Evolutionary conservation across 352 stramenopile genomes (phyloP).

Genomic region (Globisporangium parvum): DNA sequence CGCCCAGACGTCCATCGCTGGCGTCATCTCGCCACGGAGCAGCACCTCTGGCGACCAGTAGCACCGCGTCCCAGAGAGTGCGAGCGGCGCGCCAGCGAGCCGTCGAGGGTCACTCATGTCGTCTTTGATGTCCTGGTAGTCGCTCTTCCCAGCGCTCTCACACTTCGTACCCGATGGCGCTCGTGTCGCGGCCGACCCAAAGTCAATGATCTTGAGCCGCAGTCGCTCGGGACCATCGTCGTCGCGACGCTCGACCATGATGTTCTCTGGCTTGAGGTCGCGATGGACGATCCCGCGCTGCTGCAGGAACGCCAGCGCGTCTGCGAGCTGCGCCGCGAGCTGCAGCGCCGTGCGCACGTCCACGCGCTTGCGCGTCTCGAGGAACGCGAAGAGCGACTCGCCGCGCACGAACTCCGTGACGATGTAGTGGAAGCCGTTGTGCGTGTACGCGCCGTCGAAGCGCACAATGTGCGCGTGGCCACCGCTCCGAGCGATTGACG

Average conservation of each 20-base stretch:
- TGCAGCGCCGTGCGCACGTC: slow-evolving; percentile 37
- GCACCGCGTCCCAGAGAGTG: slow-evolving; percentile 71
- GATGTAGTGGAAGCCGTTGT: slow-evolving; percentile 81
- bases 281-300: slow-evolving; percentile 62
- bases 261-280: slow-evolving; percentile 88
- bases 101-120: background rate
- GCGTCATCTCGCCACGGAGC: slow-evolving; percentile 35
- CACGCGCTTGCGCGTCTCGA: slow-evolving; percentile 47
- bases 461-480: slow-evolving; percentile 61
- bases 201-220: slow-evolving; percentile 84
- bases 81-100: slow-evolving; percentile 8
- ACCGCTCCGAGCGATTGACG: slow-evolving; percentile 40
- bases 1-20: slow-evolving; percentile 87
- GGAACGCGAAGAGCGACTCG: slow-evolving; percentile 62
- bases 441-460: slow-evolving; percentile 55
- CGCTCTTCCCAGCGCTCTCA: background rate
- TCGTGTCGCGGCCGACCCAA: slow-evolving; percentile 56
- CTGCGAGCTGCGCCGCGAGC: slow-evolving; percentile 55
- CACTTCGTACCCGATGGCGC: background rate
- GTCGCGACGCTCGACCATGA: slow-evolving; percentile 46
- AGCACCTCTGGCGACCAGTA: slow-evolving; percentile 86
- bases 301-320: slow-evolving; percentile 67
- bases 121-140: slow-evolving; percentile 1
- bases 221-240: slow-evolving; percentile 24
- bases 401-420: slow-evolving; percentile 71